Evolutionary conservation across 2,329 filamentous ascomycete species (phyloP), one percentile per base, ranked within the genome.

Genomic region (Sporothrix brasiliensis): DNA sequence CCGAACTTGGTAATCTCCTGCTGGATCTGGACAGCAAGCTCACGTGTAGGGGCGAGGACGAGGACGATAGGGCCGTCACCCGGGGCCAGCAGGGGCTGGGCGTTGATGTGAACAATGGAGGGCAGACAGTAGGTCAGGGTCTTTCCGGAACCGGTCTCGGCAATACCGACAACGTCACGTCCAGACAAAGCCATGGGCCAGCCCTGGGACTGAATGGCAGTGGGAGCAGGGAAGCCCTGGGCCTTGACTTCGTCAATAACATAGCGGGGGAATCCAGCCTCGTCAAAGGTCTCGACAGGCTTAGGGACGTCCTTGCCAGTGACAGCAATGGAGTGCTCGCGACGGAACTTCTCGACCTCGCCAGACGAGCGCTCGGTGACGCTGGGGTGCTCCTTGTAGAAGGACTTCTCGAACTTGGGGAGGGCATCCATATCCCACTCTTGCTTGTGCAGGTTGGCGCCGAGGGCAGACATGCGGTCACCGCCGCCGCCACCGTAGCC

Each of bases 171-270:
- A 72, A 98, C 94, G 80, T 99, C 95, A 76, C 95, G 94, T 84
- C 95, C 95, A 76, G 94, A 96, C 67, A 99, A 89, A 79, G 95
- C 94, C 95, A 98, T 98, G 73, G 95, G 95, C 95, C 95, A 98
- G 74, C 95, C 95, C 81, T 98, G 95, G 21, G 94, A 96, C 83
- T 99, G 95, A 81, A 99, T 98, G 74, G 95, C 91, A 54, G 95
- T 99, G 52, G 95, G 95, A 69, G 90, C 91, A 73, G 91, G 88
- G 83, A 99, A 99, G 58, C 95, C 95, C 83, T 98, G 94, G 30
- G 93, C 92, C 88, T 99, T 99, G 79, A 99, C 95, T 81, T 99
- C 95, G 77, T 92, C 94, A 88, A 99, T 95, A 74, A 99, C 95
- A 80, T 99, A 99, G 76, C 89, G 88, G 56, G 95, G 95, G 84